Evolutionary conservation across 2,329 filamentous ascomycete species (phyloP).

Genomic region (Aschersonia sp.): DNA sequence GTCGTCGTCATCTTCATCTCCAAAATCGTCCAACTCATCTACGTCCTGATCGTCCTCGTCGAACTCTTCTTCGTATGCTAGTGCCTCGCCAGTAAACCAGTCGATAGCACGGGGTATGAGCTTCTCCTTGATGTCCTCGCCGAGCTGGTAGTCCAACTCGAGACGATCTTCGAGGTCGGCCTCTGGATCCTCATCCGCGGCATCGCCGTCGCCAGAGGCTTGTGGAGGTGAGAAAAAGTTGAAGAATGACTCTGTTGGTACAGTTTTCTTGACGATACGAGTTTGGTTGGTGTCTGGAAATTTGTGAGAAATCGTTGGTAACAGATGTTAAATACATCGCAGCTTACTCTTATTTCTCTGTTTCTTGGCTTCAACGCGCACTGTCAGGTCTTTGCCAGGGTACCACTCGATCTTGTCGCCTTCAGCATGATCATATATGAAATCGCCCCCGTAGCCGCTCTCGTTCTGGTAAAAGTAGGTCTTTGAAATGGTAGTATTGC

Average conservation of each 20-base stretch:
- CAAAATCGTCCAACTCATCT: conserved; percentile 33
- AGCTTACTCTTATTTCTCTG: conserved; percentile 94
- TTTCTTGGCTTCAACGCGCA: conserved; percentile 97
- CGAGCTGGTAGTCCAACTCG: conserved; percentile 96
- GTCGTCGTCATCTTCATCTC: conserved; percentile 85
- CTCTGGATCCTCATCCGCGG: conserved; percentile 59
- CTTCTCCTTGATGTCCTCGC: conserved; percentile 99
- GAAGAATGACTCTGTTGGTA: conserved; percentile 96
- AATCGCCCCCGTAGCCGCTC: conserved; percentile 95
- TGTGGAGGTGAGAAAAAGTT: conserved; percentile 98
- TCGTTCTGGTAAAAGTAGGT: conserved; percentile 99
- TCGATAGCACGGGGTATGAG: conserved; percentile 95
- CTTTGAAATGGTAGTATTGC: conserved; percentile 94
- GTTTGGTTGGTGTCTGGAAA: conserved; percentile 90
- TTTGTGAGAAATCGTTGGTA: no score
- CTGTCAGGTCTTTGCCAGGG: conserved; percentile 79
- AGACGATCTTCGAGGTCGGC: conserved; percentile 94
- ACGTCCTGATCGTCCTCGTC: conserved; percentile 64
- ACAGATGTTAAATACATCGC: neutral
- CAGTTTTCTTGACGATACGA: conserved; percentile 96
- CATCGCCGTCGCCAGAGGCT: conserved; percentile 58
- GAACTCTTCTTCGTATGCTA: conserved; percentile 79
- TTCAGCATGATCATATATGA: conserved; percentile 98
- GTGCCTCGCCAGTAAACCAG: conserved; percentile 97
- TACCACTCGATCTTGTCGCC: conserved; percentile 98